Percentiles rank a stretch among this genome's conserved stretches.
Evolutionary conservation across 192 early-diverging fungal species (phyloP).

Genomic region (Linnemannia exigua): DNA sequence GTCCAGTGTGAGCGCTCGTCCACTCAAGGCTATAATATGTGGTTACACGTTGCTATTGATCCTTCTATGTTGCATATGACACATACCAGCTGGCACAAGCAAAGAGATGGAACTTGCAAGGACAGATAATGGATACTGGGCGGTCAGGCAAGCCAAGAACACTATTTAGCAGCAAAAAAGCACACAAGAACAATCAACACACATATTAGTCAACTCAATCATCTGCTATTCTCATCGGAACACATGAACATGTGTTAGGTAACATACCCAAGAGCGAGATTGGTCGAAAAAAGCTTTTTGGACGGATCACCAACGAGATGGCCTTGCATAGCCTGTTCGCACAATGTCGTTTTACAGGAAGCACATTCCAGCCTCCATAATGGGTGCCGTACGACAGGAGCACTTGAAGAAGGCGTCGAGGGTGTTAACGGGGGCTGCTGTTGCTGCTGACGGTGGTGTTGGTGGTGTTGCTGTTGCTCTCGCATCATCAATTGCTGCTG

Average conservation of each 20-base stretch:
- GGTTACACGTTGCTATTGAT: background rate
- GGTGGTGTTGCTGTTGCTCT: slow-evolving; percentile 13
- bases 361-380: slow-evolving; percentile 44
- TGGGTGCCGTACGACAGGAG: slow-evolving; percentile 46
- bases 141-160: slow-evolving; percentile 49
- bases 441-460: background rate
- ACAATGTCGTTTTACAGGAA: slow-evolving; percentile 41
- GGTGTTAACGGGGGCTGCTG: slow-evolving; percentile 28
- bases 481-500: slow-evolving; percentile 21
- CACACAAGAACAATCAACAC: background rate
- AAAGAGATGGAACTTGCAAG: slow-evolving; percentile 55
- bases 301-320: slow-evolving; percentile 47
- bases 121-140: slow-evolving; percentile 54
- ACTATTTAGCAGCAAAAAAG: slow-evolving; percentile 4
- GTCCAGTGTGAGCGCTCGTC: background rate
- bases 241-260: too few species aligned
- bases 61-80: background rate
- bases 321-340: slow-evolving; percentile 51
- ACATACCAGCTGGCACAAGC: slow-evolving; percentile 54
- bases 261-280: slow-evolving; percentile 42
- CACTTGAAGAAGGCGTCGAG: slow-evolving; percentile 32
- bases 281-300: slow-evolving; percentile 49
- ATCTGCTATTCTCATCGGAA: too few species aligned
- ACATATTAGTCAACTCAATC: background rate
- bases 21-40: background rate